Conservation (phyloP, 108 stramenopile species). For the Stephanodiscus triporus region DNA sequence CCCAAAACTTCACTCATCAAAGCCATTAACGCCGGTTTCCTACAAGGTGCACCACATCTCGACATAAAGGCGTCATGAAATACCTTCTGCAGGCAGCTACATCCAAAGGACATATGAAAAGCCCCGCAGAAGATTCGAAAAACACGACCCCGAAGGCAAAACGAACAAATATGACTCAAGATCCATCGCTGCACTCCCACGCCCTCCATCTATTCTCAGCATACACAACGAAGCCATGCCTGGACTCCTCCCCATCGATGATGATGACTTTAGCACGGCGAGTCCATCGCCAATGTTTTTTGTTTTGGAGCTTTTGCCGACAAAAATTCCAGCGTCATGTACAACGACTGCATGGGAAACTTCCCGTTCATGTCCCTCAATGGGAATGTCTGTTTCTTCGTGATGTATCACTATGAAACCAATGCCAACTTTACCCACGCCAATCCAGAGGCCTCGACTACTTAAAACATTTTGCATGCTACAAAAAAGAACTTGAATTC, state of each 20-base stretch:
- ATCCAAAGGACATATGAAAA: neutral
- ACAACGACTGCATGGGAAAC: neutral
- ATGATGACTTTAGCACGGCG: too few relatives aligned
- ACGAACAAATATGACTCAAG: too few relatives aligned
- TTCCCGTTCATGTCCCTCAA: neutral
- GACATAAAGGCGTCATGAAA: too few relatives aligned
- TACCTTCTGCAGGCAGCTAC: neutral
- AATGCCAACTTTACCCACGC: neutral
- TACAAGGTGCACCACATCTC: too few relatives aligned
- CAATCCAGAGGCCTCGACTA: neutral
- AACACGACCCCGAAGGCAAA: neutral
- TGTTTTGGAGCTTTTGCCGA: neutral
- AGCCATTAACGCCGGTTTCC: too few relatives aligned
- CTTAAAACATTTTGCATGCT: too few relatives aligned
- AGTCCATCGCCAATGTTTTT: neutral
- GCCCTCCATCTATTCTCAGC: too few relatives aligned
- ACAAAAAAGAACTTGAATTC: too few relatives aligned
- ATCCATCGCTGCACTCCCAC: too few relatives aligned
- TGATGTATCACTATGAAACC: neutral
- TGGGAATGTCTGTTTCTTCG: neutral
- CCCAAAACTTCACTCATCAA: too few relatives aligned
- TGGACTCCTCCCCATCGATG: too few relatives aligned
- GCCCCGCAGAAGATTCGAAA: neutral
- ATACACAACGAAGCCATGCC: too few relatives aligned
- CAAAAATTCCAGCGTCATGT: neutral